Evolutionary conservation across 179 eudicot species (phyloP).

Genomic region (Patellifolia procumbens): DNA sequence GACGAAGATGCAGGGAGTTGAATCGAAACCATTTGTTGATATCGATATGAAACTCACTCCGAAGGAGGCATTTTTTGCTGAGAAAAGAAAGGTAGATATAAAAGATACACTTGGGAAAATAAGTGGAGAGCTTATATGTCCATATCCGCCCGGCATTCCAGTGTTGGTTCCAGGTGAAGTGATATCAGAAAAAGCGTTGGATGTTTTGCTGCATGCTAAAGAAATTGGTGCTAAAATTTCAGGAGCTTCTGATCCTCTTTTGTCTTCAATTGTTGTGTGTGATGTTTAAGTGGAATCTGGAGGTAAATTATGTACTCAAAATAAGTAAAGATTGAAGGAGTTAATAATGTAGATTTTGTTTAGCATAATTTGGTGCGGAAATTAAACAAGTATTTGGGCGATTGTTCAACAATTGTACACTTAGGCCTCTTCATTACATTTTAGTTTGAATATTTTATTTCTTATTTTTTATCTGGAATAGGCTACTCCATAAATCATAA

Average conservation of each 20-base stretch:
- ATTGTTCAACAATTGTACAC: too few relatives aligned
- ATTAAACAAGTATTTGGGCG: too few relatives aligned
- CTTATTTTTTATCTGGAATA: too few relatives aligned
- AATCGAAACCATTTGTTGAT: slow-evolving; percentile 32
- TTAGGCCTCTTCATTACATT: too few relatives aligned
- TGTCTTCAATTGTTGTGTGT: slow-evolving; percentile 56
- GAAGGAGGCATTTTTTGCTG: slow-evolving; percentile 68
- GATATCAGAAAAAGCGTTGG: slow-evolving; percentile 43
- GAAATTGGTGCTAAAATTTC: slow-evolving; percentile 52
- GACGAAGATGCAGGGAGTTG: neutral
- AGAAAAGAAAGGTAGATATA: slow-evolving; percentile 45
- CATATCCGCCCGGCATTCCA: slow-evolving; percentile 80
- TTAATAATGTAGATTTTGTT: too few relatives aligned
- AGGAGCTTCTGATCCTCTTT: slow-evolving; percentile 59
- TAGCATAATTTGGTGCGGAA: too few relatives aligned
- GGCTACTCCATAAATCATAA: too few relatives aligned
- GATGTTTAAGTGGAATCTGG: slow-evolving; percentile 15
- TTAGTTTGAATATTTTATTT: too few relatives aligned
- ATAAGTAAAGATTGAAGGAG: too few relatives aligned
- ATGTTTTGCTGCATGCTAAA: slow-evolving; percentile 39
- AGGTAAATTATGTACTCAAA: neutral
- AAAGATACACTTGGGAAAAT: slow-evolving; percentile 52
- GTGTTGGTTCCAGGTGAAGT: slow-evolving; percentile 62
- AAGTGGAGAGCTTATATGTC: slow-evolving; percentile 75
- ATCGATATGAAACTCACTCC: slow-evolving; percentile 53